Evolutionary conservation across 257 asterid species (phyloP), one percentile per base, ranked within the genome.

Genomic region (Nicotiana attenuata): DNA sequence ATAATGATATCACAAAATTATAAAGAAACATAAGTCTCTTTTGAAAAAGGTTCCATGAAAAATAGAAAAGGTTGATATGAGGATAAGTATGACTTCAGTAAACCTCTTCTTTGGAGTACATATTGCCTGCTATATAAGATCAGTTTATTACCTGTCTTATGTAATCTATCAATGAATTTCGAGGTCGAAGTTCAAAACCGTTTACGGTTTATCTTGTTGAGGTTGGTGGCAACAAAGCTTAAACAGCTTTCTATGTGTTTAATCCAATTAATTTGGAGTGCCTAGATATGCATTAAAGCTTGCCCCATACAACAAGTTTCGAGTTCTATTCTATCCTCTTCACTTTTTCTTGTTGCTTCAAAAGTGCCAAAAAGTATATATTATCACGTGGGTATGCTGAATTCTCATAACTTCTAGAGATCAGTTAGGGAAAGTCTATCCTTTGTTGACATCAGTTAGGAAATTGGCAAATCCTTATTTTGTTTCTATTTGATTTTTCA

Each of bases 401-500:
- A 24, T 64, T 56, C 55, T 47, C 69, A 60, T 63, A 24, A 64
- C 22, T 11, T 19, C 7, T 80, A 33, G 38, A 17, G 77, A 80
- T 65, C 41, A 79, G 19, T 8, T 16, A 45, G 13, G 17, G 13
- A 47, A 80, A 41, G 77, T 28, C 29, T 47, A 9, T 11, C 10
- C 29, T 80, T 45, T 41, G 11, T 80, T 80, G 24, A 41, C 45
- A 47, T 80, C 41, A 47, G 61, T 50, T 73, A 22, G 61, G 17
- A 17, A 80, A 63, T 80, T 7, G 7, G 50, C 76, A 45, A 64
- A 52, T 64, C 15, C 15, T 64, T 28, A 26, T 38, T 41, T 80
- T 1, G 17, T 80, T 76, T 71, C 78, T 13, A 75, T 81, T 81
- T 56, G 76, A 71, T 75, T 47, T 80, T 83, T 82, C 94, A 96